Conservation (phyloP, 2,329 filamentous ascomycete species). For the Hymenoscyphus fraxineus region DNA sequence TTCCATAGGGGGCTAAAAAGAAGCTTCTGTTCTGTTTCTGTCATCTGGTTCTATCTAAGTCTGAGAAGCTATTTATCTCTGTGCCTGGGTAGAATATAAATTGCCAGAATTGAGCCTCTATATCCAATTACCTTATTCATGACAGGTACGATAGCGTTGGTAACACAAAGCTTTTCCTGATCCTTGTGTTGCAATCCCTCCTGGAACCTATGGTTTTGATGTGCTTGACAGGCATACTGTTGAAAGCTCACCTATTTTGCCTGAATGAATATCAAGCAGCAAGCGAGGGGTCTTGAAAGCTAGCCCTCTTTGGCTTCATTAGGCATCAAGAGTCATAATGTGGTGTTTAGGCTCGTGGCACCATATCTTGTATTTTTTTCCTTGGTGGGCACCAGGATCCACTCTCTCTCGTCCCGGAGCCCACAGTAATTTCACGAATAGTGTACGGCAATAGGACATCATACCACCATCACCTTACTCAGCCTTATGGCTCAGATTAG, state of each 20-base stretch:
- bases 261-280: neutral
- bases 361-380: neutral
- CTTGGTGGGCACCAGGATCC: neutral
- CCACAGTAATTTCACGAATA: neutral
- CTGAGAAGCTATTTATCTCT: neutral
- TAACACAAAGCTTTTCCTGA: neutral
- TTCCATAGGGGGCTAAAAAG: neutral
- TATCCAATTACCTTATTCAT: neutral
- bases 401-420: neutral
- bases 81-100: neutral
- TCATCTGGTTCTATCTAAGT: neutral
- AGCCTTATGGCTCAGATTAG: neutral
- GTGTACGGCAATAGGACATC: neutral
- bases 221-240: too few relatives aligned
- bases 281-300: too few relatives aligned
- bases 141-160: neutral
- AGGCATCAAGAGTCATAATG: too few relatives aligned
- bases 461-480: neutral
- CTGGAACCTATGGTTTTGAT: neutral
- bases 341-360: too few relatives aligned
- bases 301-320: too few relatives aligned
- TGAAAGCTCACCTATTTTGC: too few relatives aligned
- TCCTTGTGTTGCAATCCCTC: neutral
- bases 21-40: neutral
- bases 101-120: neutral